phyloP scores from a whole-genome alignment of 2,329 filamentous ascomycete species.

The Lecanicillium sp. region DNA sequence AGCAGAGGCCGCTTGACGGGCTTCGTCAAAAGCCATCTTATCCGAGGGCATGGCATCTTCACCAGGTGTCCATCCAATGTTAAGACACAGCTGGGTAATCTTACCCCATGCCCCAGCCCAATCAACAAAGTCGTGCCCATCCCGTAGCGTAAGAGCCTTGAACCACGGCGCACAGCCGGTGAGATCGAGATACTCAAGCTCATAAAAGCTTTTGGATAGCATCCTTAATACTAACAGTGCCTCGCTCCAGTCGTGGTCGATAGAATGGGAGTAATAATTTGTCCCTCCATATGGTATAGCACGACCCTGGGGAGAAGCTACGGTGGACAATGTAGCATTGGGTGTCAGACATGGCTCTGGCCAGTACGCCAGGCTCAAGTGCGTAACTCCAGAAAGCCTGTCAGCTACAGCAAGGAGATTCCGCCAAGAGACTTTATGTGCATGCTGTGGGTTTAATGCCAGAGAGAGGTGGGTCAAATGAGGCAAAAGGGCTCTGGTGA shows the following conservation, averaged over 20 bases:
- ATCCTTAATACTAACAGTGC: conserved; percentile 46
- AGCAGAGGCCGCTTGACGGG: conserved; percentile 27
- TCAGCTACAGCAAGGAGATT: conserved; percentile 46
- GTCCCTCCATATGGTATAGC: conserved; percentile 46
- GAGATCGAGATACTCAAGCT: conserved; percentile 52
- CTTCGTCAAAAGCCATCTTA: conserved; percentile 23
- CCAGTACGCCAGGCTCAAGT: conserved; percentile 55
- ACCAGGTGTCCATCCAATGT: conserved; percentile 31
- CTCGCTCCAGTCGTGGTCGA: conserved; percentile 53
- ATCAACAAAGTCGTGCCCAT: conserved; percentile 40
- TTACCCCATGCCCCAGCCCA: conserved; percentile 48
- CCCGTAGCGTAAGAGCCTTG: conserved; percentile 33
- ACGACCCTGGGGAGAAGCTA: conserved; percentile 34
- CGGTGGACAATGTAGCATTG: conserved; percentile 38
- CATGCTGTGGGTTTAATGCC: conserved; percentile 31
- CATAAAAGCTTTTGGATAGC: conserved; percentile 45
- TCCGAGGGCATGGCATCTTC: conserved; percentile 26
- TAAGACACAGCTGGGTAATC: conserved; percentile 35
- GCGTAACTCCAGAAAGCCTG: conserved; percentile 46
- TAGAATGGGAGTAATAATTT: conserved; percentile 46
- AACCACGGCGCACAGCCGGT: conserved; percentile 52
- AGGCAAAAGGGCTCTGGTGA: conserved; percentile 37
- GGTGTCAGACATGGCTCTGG: conserved; percentile 51
- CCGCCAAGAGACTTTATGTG: conserved; percentile 43
- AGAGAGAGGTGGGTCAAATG: conserved; percentile 54